Evolutionary conservation across 306 rosid species (phyloP).

Genomic region (Dryas alaskensis): DNA sequence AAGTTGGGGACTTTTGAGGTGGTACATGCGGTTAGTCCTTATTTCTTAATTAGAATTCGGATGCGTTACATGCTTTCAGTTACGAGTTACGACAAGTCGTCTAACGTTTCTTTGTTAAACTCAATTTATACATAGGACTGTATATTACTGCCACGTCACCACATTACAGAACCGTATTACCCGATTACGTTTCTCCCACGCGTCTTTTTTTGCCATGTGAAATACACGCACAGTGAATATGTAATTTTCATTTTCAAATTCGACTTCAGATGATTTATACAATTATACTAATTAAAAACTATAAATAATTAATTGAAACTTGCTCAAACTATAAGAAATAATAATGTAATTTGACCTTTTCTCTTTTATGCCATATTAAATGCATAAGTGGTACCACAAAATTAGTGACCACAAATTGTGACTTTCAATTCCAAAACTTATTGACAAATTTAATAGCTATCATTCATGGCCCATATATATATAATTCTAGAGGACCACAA

Average conservation of each 20-base stretch:
- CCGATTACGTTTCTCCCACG: not conserved
- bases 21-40: not conserved
- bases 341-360: too few relatives aligned
- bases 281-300: too few relatives aligned
- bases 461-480: not conserved
- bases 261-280: too few relatives aligned
- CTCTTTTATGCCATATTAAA: not conserved
- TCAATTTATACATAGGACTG: not conserved
- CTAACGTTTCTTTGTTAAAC: not conserved
- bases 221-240: not conserved
- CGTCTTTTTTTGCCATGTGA: conserved; percentile 3
- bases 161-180: not conserved
- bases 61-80: conserved; percentile 36
- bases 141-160: conserved; percentile 19
- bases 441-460: conserved; percentile 8
- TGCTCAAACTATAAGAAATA: too few relatives aligned
- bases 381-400: not conserved
- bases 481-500: conserved; percentile 39
- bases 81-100: conserved; percentile 7
- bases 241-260: too few relatives aligned
- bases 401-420: not conserved
- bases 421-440: conserved; percentile 9
- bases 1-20: conserved; percentile 12
- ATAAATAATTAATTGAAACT: too few relatives aligned
- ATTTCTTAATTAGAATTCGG: not conserved